Base-by-base conservation (phyloP, 148 eudicot species). In the Rhododendron ferrugineum region DNA sequence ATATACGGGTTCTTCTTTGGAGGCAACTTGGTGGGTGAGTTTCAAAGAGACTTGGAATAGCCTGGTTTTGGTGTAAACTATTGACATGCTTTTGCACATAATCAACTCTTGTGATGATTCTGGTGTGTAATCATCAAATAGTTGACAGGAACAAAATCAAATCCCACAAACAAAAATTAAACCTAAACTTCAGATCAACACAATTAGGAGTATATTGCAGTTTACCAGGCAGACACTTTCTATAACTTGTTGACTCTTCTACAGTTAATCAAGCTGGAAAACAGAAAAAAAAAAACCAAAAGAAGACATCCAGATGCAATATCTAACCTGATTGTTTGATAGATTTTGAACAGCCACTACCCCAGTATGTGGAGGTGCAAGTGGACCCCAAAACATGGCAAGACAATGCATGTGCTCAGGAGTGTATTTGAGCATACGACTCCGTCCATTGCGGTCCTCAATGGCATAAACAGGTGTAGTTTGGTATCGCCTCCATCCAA, bases 341-440 rank as follows among this genome's bases (percentile, higher is more conserved):
- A 95, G 89, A 83, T 87, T 95, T 87, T 97, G 98, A 46, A 97
- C 89, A 87, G 98, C 98, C 85, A 97, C 94, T 47, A 97, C 89
- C 79, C 99, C 98, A 26, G 98, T 90, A 64, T 89, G 90, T 36
- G 99, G 98, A 62, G 98, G 98, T 83, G 98, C 98, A 91, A 95
- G 98, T 86, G 99, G 98, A 30, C 99, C 99, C 94, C 95, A 97
- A 88, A 97, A 97, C 98, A 95, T 93, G 78, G 99, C 98, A 89
- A 97, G 95, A 86, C 98, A 97, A 84, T 95, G 96, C 98, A 94
- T 95, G 87, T 97, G 99, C 79, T 97, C 99, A 85, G 99, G 99
- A 70, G 99, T 97, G 87, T 95, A 95, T 85, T 97, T 97, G 32
- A 95, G 97, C 98, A 97, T 97, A 60, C 98, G 94, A 62, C 91